A percentile compares a stretch with the other conserved stretches of the same genome.
phyloP scores from a whole-genome alignment of 1,284 basidiomycete genomes.

The Meripilus lineatus region DNA sequence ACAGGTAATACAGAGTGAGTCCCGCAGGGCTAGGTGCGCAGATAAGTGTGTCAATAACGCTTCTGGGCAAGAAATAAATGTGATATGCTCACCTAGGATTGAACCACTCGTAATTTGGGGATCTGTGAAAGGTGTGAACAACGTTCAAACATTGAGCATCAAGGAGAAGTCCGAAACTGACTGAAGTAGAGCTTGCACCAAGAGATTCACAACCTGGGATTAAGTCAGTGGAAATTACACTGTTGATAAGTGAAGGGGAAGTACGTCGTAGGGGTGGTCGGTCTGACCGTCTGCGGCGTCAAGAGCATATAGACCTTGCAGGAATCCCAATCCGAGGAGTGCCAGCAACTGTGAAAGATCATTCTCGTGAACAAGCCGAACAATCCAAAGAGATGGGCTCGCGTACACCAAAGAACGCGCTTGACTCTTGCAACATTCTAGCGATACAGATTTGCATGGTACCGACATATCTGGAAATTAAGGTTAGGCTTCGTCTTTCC shows the following conservation, averaged over 20 bases:
- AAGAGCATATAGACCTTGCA: constrained; percentile 82
- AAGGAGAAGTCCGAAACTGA: constrained; percentile 33
- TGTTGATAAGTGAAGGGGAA: constrained; percentile 8
- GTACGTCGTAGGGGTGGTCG: constrained; percentile 47
- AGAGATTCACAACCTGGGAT: constrained; percentile 64
- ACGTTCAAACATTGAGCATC: not conserved
- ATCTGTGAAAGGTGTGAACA: constrained; percentile 33
- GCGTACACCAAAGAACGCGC: constrained; percentile 84
- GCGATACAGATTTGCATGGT: constrained; percentile 85
- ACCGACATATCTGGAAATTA: constrained; percentile 58
- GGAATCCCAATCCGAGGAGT: constrained; percentile 80
- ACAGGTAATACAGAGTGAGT: constrained; percentile 80
- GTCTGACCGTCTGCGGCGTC: constrained; percentile 85
- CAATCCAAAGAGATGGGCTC: constrained; percentile 5
- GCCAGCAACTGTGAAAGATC: constrained; percentile 55
- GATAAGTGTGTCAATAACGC: constrained; percentile 7
- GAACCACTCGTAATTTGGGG: constrained; percentile 78
- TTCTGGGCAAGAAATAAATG: constrained; percentile 6
- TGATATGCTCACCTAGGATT: constrained; percentile 37
- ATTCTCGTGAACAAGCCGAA: not conserved
- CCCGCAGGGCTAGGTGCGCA: constrained; percentile 53
- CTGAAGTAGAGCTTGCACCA: constrained; percentile 82
- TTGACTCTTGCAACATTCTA: constrained; percentile 88
- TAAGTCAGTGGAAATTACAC: not conserved
- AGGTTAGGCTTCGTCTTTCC: constrained; percentile 3